Evolutionary conservation across 208 protist genomes (phyloP).

Genomic region (Trypanosoma brucei): DNA sequence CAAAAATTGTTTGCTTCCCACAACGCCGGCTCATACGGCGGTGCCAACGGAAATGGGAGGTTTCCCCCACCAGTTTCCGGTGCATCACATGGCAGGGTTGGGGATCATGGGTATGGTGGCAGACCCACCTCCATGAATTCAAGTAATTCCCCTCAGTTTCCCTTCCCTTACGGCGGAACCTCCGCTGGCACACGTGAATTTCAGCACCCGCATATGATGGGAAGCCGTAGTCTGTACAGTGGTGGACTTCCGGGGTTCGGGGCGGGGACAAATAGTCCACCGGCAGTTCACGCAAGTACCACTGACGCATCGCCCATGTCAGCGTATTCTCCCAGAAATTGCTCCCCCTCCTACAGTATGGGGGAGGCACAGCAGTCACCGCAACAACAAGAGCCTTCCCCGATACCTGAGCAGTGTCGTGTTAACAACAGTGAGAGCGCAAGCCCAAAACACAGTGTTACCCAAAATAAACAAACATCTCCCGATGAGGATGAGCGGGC

Average conservation of each 20-base stretch:
- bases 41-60: not conserved
- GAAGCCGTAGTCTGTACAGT: not conserved
- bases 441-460: too few species aligned
- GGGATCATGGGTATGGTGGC: not conserved
- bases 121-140: not conserved
- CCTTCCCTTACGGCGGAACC: not conserved
- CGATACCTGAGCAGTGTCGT: too few species aligned
- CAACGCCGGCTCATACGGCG: not conserved
- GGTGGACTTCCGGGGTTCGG: not conserved
- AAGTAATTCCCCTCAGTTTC: not conserved
- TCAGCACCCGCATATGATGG: not conserved
- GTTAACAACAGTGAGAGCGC: constrained; percentile 4
- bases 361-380: constrained; percentile 1
- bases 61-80: not conserved
- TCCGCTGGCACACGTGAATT: not conserved
- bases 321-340: constrained; percentile 3
- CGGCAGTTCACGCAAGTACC: not conserved
- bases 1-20: not conserved
- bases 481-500: too few species aligned
- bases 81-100: not conserved
- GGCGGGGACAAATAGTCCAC: not conserved
- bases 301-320: constrained; percentile 7
- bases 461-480: too few species aligned
- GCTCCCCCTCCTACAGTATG: not conserved
- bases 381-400: constrained; percentile 4